These are phyloP conservation scores for Leucogyrophana mollusca DNA, from an alignment of 768 basidiomycete genomes.

Conservation along the genomic window DNA sequence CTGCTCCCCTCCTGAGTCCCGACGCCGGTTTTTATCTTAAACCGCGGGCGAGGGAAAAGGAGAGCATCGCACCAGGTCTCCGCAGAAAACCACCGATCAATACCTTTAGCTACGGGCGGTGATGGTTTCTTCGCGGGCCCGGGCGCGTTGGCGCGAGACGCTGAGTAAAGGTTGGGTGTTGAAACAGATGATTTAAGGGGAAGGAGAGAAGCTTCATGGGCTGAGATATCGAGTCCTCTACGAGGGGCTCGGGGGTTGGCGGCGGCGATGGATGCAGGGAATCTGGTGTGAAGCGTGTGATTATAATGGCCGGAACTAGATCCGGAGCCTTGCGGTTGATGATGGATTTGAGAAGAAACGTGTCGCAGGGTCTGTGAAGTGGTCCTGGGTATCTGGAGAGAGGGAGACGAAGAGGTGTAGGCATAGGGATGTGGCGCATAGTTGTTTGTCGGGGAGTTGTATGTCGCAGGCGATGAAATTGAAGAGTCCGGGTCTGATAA, in stretches of 20 bases:
- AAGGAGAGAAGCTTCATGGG: slow-evolving; percentile 22
- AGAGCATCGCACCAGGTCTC: slow-evolving; percentile 84
- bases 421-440: slow-evolving; percentile 52
- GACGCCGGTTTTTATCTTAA: slow-evolving; percentile 47
- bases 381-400: slow-evolving; percentile 2
- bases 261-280: not conserved
- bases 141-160: slow-evolving; percentile 8
- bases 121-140: slow-evolving; percentile 18
- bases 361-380: slow-evolving; percentile 14
- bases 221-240: slow-evolving; percentile 29
- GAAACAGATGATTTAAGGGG: slow-evolving; percentile 58
- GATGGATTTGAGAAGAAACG: slow-evolving; percentile 19
- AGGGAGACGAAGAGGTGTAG: slow-evolving; percentile 33
- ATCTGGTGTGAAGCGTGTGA: slow-evolving; percentile 3
- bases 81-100: slow-evolving; percentile 67
- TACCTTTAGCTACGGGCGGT: slow-evolving; percentile 36
- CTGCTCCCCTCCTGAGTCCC: slow-evolving; percentile 14
- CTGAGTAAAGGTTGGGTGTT: slow-evolving; percentile 57
- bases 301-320: slow-evolving; percentile 8
- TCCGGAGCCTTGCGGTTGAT: slow-evolving; percentile 10
- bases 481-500: slow-evolving; percentile 18
- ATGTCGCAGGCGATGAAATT: slow-evolving; percentile 10
- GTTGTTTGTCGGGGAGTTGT: slow-evolving; percentile 18
- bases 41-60: slow-evolving; percentile 71
- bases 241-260: slow-evolving; percentile 14